Evolutionary conservation across 345 rosid genomes (phyloP).

Genomic region (Eucalyptus sp.): DNA sequence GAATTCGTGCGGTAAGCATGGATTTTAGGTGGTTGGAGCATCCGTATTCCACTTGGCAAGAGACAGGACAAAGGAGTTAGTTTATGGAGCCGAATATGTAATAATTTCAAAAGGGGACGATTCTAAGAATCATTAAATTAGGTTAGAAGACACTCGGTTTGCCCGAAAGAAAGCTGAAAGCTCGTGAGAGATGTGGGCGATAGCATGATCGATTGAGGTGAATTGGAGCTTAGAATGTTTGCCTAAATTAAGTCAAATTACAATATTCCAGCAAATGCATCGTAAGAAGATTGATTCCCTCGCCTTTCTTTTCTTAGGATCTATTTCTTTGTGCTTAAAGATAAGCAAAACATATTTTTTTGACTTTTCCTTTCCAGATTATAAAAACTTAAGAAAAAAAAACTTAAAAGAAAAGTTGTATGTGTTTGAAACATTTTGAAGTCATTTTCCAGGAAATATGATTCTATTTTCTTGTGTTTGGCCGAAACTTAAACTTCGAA

Average conservation of each 20-base stretch:
- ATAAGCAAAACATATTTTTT: background rate
- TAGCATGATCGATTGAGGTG: background rate
- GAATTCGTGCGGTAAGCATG: background rate
- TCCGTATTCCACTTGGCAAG: background rate
- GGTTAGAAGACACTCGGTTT: rapidly evolving
- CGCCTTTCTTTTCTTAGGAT: background rate
- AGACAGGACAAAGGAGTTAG: background rate
- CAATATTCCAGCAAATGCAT: background rate
- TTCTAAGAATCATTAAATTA: background rate
- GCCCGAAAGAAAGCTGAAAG: background rate
- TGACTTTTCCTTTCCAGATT: background rate
- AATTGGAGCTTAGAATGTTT: background rate
- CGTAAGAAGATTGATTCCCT: background rate
- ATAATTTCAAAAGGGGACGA: background rate
- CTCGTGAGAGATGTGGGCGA: background rate
- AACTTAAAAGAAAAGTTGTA: too few species aligned
- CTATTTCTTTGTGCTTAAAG: background rate
- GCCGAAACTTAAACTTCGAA: too few species aligned
- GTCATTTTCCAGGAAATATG: too few species aligned
- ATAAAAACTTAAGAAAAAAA: too few species aligned
- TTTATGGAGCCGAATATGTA: background rate
- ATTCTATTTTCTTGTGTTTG: too few species aligned
- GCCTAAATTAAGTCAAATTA: background rate
- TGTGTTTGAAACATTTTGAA: too few species aligned
- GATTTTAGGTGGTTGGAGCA: background rate